Evolutionary conservation across 1,284 basidiomycete genomes (phyloP).

Genomic region (Trichosporon sp.): DNA sequence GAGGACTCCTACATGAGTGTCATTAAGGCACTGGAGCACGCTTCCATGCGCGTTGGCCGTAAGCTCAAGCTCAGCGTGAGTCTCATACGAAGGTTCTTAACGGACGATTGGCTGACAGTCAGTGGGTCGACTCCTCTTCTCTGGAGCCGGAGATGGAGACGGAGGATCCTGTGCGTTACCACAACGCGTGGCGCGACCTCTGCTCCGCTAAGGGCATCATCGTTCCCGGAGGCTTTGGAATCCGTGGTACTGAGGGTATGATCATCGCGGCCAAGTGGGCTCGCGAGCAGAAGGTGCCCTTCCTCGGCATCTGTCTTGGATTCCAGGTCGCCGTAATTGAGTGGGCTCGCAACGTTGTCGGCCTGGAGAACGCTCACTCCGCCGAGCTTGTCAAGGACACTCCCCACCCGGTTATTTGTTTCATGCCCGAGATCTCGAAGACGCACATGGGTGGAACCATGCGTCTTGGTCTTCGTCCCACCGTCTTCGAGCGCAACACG

Average conservation of each 20-base stretch:
- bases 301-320: conserved; percentile 93
- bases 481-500: conserved; percentile 66
- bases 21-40: conserved; percentile 93
- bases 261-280: conserved; percentile 95
- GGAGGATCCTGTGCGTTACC: conserved; percentile 78
- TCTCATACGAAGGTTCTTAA: conserved; percentile 7
- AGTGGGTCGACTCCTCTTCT: conserved; percentile 98
- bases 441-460: conserved; percentile 99
- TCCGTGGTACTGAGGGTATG: conserved; percentile 95
- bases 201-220: conserved; percentile 92
- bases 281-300: conserved; percentile 88
- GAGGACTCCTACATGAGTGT: conserved; percentile 99
- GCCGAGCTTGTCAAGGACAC: conserved; percentile 65
- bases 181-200: conserved; percentile 90
- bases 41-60: conserved; percentile 81
- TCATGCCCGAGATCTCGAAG: conserved; percentile 98
- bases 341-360: conserved; percentile 83
- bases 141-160: conserved; percentile 76
- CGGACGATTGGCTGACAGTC: conserved; percentile 14
- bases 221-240: conserved; percentile 91
- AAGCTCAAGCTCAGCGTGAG: conserved; percentile 72
- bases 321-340: conserved; percentile 97
- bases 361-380: conserved; percentile 73
- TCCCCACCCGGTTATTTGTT: conserved; percentile 74
- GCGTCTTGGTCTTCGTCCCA: conserved; percentile 91